Conservation (phyloP, 768 basidiomycete species). For the Pluteus cervinus region DNA sequence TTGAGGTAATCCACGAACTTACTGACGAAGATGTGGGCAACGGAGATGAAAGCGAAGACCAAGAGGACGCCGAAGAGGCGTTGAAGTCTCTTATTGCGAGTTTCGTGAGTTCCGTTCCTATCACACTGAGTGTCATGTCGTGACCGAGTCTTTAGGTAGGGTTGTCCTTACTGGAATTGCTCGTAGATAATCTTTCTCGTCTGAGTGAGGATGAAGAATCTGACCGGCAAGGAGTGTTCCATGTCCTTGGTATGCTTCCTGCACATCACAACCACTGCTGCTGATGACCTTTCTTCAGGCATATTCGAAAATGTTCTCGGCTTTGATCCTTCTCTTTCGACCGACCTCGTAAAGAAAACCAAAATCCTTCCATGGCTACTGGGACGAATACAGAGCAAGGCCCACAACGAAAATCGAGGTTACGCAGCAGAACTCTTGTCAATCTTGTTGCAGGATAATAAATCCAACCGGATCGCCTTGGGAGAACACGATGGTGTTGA, state of each 20-base stretch:
- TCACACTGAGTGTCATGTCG: constrained; percentile 1
- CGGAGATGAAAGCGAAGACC: constrained; percentile 62
- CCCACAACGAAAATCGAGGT: constrained; percentile 84
- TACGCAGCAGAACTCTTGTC: constrained; percentile 94
- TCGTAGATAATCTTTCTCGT: constrained; percentile 83
- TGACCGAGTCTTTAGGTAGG: constrained; percentile 49
- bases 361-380: constrained; percentile 76
- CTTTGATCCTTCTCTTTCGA: constrained; percentile 73
- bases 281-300: constrained; percentile 34
- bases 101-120: constrained; percentile 47
- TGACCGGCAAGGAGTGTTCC: constrained; percentile 89
- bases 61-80: constrained; percentile 55
- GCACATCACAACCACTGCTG: constrained; percentile 4
- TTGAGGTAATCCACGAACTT: constrained; percentile 88
- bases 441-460: constrained; percentile 76
- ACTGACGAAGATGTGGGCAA: constrained; percentile 95
- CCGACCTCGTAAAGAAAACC: constrained; percentile 67
- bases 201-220: constrained; percentile 90
- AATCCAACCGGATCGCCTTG: constrained; percentile 60
- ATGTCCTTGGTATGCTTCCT: constrained; percentile 65
- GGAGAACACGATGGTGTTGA: constrained; percentile 79
- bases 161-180: constrained; percentile 77
- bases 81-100: constrained; percentile 70
- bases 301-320: constrained; percentile 92
- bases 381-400: constrained; percentile 62